Evolutionary conservation across 805 yeast species (phyloP), one percentile per base, ranked within the genome.

Genomic region (Saturnispora halmiae): DNA sequence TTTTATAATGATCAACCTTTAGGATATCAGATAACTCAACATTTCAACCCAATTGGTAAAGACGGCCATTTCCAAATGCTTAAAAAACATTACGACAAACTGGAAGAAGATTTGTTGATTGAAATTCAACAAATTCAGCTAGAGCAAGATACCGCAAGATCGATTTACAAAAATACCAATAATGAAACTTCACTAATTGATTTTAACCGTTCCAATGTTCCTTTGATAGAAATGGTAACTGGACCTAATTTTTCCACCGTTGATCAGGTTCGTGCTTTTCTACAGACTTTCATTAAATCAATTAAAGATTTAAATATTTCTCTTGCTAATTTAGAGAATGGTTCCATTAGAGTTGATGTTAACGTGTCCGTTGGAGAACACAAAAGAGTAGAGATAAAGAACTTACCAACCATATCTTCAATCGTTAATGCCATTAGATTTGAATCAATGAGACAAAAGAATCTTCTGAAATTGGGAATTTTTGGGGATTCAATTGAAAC

Each of bases 11-110:
- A 92, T 59, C 97, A 92, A 57, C 98, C 98, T 0, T 61, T 82
- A 40, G 98, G 98, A 1, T 92, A 87, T 60, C 98, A 92, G 58
- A 82, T 92, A 37, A 92, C 98, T 0, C 98, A 92, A 60, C 83
- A 77, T 54, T 85, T 73, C 56, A 69, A 70, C 27, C 96, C 97
- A 1, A 65, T 84, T 35, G 92, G 96, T 2, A 64, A 59, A 25
- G 68, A 74, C 36, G 98, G 98, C 0, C 48, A 40, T 16, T 36
- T 90, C 24, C 55, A 55, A 18, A 56, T 90, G 31, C 55, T 52
- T 9, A 59, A 62, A 19, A 60, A 70, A 27, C 65, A 68, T 41
- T 95, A 87, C 54, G 38, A 40, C 3, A 75, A 71, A 7, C 53
- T 63, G 2, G 56, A 60, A 4, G 59, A 60, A 2, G 63, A 59